A percentile compares a stretch with the other conserved stretches of the same genome.
These are phyloP conservation scores for Fusarium sp. DNA, from an alignment of 2,329 filamentous ascomycete species.

Conservation along the genomic window DNA sequence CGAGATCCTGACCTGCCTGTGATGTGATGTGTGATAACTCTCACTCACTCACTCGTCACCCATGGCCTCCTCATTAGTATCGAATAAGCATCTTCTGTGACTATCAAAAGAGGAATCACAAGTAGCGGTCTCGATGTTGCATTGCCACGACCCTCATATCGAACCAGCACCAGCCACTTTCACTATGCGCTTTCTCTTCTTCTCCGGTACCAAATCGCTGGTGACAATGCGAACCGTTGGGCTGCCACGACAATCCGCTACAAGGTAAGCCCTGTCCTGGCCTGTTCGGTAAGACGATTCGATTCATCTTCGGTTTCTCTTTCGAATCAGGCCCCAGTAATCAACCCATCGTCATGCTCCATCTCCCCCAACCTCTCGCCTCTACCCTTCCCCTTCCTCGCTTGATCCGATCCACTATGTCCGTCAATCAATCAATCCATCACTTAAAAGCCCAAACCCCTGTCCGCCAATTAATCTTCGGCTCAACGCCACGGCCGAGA, in stretches of 20 bases:
- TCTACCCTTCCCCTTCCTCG: constrained; percentile 17
- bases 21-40: constrained; percentile 25
- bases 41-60: background rate
- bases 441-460: constrained; percentile 13
- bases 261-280: background rate
- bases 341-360: constrained; percentile 19
- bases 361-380: constrained; percentile 16
- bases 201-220: background rate
- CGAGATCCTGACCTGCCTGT: constrained; percentile 20
- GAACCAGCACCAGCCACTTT: constrained; percentile 17
- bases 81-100: constrained; percentile 14
- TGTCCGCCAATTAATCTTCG: constrained; percentile 18
- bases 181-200: background rate
- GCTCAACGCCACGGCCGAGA: constrained; percentile 25
- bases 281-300: constrained; percentile 1
- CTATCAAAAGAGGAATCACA: constrained; percentile 26
- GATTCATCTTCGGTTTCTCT: constrained; percentile 15
- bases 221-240: constrained; percentile 4
- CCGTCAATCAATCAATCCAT: constrained; percentile 7
- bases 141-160: constrained; percentile 24
- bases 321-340: constrained; percentile 21
- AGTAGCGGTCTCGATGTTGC: constrained; percentile 28
- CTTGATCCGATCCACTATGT: constrained; percentile 14
- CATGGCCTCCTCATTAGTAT: constrained; percentile 1
- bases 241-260: constrained; percentile 13